Conservation (phyloP, 305 asterid species). For the Fraxinus platypoda region DNA sequence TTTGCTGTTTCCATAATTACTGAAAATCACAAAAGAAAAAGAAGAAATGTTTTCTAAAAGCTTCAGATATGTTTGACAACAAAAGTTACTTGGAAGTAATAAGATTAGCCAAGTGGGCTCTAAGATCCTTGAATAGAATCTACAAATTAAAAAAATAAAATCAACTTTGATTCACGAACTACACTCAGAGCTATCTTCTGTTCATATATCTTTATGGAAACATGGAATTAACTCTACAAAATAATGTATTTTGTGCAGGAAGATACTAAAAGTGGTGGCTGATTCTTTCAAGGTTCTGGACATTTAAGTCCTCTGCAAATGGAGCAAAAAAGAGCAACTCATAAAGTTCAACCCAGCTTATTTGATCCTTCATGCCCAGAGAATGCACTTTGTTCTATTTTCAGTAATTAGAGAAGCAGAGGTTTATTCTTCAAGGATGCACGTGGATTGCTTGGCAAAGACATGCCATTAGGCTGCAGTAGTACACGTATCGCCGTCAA, state of each 20-base stretch:
- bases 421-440: neutral
- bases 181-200: neutral
- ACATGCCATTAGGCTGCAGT: neutral
- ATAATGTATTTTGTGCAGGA: constrained; percentile 41
- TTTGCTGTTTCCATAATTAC: neutral
- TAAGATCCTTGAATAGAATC: neutral
- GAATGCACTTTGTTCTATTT: neutral
- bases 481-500: neutral
- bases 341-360: neutral
- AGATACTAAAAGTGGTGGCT: constrained; percentile 86
- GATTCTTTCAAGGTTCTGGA: constrained; percentile 79
- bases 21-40: neutral
- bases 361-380: neutral
- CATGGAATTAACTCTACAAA: neutral
- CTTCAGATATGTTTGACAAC: neutral
- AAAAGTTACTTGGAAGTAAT: neutral
- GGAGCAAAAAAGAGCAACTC: neutral
- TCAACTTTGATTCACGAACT: neutral
- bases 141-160: neutral
- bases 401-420: neutral
- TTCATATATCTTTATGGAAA: neutral
- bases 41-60: neutral
- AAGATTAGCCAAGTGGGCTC: neutral
- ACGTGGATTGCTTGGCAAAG: neutral
- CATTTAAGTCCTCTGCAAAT: constrained; percentile 31